These are phyloP conservation scores for Ramaria rubella DNA, from an alignment of 768 basidiomycete genomes.

Conservation along the genomic window DNA sequence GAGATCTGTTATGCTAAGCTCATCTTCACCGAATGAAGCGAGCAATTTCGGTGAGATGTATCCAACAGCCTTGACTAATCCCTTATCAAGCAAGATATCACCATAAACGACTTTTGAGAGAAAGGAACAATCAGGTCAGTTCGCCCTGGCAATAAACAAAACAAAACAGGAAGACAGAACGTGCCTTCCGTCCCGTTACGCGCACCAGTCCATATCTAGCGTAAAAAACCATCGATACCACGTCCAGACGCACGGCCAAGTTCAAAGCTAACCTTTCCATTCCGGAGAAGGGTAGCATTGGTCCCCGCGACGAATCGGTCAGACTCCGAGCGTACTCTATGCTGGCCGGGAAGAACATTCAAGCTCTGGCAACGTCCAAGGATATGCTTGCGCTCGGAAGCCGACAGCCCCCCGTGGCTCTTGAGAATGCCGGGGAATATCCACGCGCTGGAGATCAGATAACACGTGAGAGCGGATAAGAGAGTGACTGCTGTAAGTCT, in stretches of 20 bases:
- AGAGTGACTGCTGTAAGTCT: neutral
- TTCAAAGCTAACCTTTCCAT: conserved; percentile 49
- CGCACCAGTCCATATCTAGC: conserved; percentile 53
- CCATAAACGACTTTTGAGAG: conserved; percentile 45
- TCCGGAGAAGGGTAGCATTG: conserved; percentile 58
- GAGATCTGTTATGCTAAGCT: conserved; percentile 34
- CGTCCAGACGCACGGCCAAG: conserved; percentile 24
- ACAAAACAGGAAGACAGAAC: neutral
- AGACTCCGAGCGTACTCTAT: conserved; percentile 31
- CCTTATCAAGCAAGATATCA: conserved; percentile 63
- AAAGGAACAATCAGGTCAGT: neutral
- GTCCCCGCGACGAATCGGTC: conserved; percentile 66
- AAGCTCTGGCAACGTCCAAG: conserved; percentile 24
- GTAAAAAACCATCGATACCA: neutral
- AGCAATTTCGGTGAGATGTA: conserved; percentile 36
- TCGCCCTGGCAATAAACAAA: no score
- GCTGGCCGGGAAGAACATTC: conserved; percentile 23
- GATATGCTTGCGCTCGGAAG: neutral
- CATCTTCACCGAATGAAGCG: neutral
- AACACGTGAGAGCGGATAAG: no score
- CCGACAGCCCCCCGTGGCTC: neutral
- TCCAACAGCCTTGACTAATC: conserved; percentile 54
- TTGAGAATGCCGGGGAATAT: neutral
- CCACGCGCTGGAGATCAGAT: neutral
- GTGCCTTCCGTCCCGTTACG: conserved; percentile 41